These are phyloP conservation scores for Cryptococcus hybrid DNA, from an alignment of 1,284 basidiomycete genomes.

Conservation along the genomic window DNA sequence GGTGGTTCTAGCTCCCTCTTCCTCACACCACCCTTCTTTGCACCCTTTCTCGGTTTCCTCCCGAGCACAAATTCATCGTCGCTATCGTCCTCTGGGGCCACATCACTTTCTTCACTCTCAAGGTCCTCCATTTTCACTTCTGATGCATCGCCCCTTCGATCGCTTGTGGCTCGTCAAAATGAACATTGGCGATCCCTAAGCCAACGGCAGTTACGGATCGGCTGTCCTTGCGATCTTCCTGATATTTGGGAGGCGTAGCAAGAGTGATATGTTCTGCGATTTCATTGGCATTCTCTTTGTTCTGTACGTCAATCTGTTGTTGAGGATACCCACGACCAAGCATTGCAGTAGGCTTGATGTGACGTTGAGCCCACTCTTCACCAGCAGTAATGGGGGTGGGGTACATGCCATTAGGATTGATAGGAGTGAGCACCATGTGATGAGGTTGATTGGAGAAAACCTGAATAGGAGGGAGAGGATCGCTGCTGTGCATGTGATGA, in stretches of 20 bases:
- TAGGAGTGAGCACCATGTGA: constrained; percentile 17
- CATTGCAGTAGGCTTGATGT: constrained; percentile 8
- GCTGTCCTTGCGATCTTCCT: constrained; percentile 7
- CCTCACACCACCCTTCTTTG: constrained; percentile 1
- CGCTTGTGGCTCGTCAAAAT: constrained; percentile 25
- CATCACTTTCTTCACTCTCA: constrained; percentile 1
- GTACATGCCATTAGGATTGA: constrained; percentile 16
- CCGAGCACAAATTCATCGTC: constrained; percentile 36
- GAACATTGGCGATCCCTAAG: constrained; percentile 41
- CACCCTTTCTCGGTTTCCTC: constrained; percentile 16
- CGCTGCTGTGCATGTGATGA: constrained; percentile 18
- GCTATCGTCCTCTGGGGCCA: constrained; percentile 19
- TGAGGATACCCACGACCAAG: constrained; percentile 8
- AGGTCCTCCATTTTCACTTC: background rate
- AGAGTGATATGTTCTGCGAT: constrained; percentile 31
- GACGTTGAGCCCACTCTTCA: constrained; percentile 8
- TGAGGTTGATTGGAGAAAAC: constrained; percentile 16
- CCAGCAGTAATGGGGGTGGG: constrained; percentile 23
- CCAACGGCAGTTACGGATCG: constrained; percentile 33
- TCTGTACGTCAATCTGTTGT: background rate
- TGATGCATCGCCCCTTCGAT: background rate
- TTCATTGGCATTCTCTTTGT: constrained; percentile 8
- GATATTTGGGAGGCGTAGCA: constrained; percentile 26
- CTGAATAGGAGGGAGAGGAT: constrained; percentile 20
- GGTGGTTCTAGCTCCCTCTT: constrained; percentile 7